These are phyloP conservation scores for Fusarium staphyleae DNA, from an alignment of 2,329 filamentous ascomycete species.

Conservation along the genomic window DNA sequence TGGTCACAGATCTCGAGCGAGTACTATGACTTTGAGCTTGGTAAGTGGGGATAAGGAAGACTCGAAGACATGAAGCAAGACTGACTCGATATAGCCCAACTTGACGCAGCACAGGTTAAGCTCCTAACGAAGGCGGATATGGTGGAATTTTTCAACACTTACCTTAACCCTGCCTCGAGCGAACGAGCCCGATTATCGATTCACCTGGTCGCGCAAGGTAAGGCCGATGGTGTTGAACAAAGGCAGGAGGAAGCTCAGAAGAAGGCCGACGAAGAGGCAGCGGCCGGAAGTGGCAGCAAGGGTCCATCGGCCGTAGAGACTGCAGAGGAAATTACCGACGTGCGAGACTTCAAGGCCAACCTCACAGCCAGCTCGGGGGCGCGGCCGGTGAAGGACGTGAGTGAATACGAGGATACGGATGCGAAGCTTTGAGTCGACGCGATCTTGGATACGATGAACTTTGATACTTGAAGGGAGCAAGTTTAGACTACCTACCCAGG, in stretches of 20 bases:
- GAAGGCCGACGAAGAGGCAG: slow-evolving; percentile 45
- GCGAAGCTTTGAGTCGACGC: slow-evolving; percentile 69
- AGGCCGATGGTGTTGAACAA: slow-evolving; percentile 54
- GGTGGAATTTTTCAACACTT: slow-evolving; percentile 76
- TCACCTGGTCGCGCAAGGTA: slow-evolving; percentile 78
- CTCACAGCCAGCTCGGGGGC: slow-evolving; percentile 77
- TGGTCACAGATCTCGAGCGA: slow-evolving; percentile 88
- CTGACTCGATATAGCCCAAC: slow-evolving; percentile 61
- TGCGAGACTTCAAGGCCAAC: slow-evolving; percentile 79
- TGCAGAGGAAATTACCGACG: slow-evolving; percentile 74
- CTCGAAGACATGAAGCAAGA: neutral
- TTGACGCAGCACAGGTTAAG: slow-evolving; percentile 78
- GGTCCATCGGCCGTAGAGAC: slow-evolving; percentile 50
- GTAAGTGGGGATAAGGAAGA: slow-evolving; percentile 57
- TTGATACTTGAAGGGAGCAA: slow-evolving; percentile 9
- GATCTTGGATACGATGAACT: neutral
- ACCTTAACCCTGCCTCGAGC: slow-evolving; percentile 76
- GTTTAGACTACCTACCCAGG: slow-evolving; percentile 24
- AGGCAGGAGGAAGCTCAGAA: slow-evolving; percentile 54
- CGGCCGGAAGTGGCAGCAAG: slow-evolving; percentile 44
- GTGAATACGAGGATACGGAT: slow-evolving; percentile 85
- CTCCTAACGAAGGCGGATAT: slow-evolving; percentile 80
- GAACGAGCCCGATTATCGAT: slow-evolving; percentile 83
- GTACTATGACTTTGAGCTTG: slow-evolving; percentile 87
- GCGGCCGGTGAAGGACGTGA: slow-evolving; percentile 75